phyloP scores from a whole-genome alignment of 805 yeast species.

The Ogataea philodendri region DNA sequence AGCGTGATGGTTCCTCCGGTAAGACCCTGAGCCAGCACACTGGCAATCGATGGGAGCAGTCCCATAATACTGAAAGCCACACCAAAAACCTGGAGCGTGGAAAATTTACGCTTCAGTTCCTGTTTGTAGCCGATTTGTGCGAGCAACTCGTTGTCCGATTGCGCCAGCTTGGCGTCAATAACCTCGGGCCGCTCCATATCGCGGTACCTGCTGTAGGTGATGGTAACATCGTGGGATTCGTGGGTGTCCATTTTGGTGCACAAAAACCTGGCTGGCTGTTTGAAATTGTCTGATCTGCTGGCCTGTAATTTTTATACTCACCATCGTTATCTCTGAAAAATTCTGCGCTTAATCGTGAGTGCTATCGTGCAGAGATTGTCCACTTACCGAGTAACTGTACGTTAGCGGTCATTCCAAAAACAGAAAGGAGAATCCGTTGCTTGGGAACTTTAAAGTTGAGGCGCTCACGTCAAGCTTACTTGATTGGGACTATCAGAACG shows the following conservation, averaged over 20 bases:
- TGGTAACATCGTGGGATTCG: slow-evolving; percentile 14
- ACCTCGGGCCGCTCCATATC: slow-evolving; percentile 16
- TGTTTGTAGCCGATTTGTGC: slow-evolving; percentile 62
- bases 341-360: no score
- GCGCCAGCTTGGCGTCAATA: slow-evolving; percentile 31
- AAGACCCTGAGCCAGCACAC: slow-evolving; percentile 53
- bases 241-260: slow-evolving; percentile 10
- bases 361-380: no score
- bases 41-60: slow-evolving; percentile 61
- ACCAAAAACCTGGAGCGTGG: slow-evolving; percentile 55
- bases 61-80: slow-evolving; percentile 66
- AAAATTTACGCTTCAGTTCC: slow-evolving; percentile 59
- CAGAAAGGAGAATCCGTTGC: no score
- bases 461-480: slow-evolving; percentile 6
- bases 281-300: no score
- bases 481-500: slow-evolving; percentile 5
- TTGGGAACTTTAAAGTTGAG: no score
- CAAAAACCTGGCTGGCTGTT: no score
- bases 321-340: no score
- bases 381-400: no score
- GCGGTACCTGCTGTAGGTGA: slow-evolving; percentile 19
- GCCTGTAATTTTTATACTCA: no score
- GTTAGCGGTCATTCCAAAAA: no score
- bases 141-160: slow-evolving; percentile 35
- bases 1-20: slow-evolving; percentile 57